Evolutionary conservation across 768 basidiomycete genomes (phyloP).

Genomic region (Tephrocybe sp.): DNA sequence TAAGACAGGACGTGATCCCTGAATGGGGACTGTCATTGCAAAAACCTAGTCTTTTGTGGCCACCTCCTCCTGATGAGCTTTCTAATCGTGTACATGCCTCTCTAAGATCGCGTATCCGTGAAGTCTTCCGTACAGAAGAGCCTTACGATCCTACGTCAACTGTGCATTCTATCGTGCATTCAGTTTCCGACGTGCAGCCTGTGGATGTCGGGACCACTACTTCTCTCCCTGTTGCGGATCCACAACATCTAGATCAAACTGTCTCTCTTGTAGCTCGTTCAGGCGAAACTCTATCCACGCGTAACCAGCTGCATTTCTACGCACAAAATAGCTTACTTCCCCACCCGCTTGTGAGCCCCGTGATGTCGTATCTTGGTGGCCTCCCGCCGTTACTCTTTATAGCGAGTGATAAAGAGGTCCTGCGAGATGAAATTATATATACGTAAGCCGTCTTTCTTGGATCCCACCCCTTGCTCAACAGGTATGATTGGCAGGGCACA

Average conservation of each 20-base stretch:
- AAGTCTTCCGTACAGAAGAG: constrained; percentile 42
- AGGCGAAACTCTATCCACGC: constrained; percentile 56
- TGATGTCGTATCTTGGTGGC: constrained; percentile 82
- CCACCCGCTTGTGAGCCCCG: constrained; percentile 86
- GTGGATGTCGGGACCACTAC: constrained; percentile 51
- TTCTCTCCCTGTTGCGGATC: constrained; percentile 37
- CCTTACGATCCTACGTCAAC: constrained; percentile 22
- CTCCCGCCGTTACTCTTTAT: constrained; percentile 85
- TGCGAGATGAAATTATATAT: constrained; percentile 91
- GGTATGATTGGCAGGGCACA: constrained; percentile 62
- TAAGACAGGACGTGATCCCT: constrained; percentile 73
- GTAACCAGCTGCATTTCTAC: constrained; percentile 84
- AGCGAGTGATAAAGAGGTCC: constrained; percentile 86
- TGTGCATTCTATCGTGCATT: constrained; percentile 17
- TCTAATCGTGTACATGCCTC: constrained; percentile 55
- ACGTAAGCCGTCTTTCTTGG: constrained; percentile 42
- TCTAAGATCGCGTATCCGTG: constrained; percentile 60
- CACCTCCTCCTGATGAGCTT: constrained; percentile 67
- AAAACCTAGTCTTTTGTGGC: constrained; percentile 81
- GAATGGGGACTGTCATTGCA: constrained; percentile 74
- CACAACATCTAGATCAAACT: constrained; percentile 38
- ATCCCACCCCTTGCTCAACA: neutral
- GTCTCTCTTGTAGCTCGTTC: constrained; percentile 42
- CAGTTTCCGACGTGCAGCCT: constrained; percentile 30
- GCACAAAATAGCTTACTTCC: constrained; percentile 72